phyloP scores from a whole-genome alignment of 805 yeast species.

The Teunomyces lycoperdinae region DNA sequence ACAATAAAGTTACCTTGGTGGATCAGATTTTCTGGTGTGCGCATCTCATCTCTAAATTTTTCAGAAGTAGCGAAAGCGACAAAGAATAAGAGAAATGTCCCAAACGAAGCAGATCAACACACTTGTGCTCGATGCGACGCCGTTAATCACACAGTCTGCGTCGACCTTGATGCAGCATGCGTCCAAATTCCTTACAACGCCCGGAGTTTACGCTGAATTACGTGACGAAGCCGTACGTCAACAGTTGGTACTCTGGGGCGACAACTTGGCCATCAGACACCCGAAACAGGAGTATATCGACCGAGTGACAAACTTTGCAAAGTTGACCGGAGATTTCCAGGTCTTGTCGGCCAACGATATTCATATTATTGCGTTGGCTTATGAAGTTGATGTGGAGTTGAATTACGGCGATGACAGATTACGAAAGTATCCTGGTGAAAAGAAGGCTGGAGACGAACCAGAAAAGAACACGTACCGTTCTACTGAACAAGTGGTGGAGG shows the following conservation, averaged over 20 bases:
- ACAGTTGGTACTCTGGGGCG: conserved; percentile 80
- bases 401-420: conserved; percentile 69
- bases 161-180: conserved; percentile 72
- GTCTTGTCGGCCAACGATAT: conserved; percentile 90
- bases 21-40: not conserved
- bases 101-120: conserved; percentile 34
- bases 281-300: conserved; percentile 66
- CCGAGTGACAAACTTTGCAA: conserved; percentile 72
- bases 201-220: conserved; percentile 85
- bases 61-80: not conserved
- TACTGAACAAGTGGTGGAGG: too few species aligned
- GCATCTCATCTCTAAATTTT: conserved; percentile 8
- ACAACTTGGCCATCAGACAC: conserved; percentile 65
- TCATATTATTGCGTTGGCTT: conserved; percentile 86
- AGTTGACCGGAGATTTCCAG: conserved; percentile 84
- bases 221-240: conserved; percentile 81
- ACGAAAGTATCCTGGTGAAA: conserved; percentile 71
- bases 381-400: conserved; percentile 75
- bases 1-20: too few species aligned
- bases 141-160: conserved; percentile 82
- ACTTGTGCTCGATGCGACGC: conserved; percentile 91
- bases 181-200: conserved; percentile 75
- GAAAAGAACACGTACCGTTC: conserved; percentile 4
- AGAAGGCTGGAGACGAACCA: conserved; percentile 17
- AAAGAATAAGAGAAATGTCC: conserved; percentile 15